Conservation (phyloP, 257 asterid genomes). For the Nicotiana noctiflora region DNA sequence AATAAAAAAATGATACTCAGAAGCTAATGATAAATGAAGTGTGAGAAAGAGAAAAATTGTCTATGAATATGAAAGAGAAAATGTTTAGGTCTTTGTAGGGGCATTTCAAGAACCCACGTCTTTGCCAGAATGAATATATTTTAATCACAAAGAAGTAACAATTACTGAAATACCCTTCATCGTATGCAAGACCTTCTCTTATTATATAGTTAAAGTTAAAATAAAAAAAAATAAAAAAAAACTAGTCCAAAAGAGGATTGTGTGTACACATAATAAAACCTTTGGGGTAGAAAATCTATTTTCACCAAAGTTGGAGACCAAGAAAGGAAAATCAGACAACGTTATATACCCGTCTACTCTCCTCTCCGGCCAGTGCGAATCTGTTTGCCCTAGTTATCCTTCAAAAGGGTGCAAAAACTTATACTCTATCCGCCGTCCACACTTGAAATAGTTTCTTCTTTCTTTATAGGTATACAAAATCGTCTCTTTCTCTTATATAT, state of each 20-base stretch:
- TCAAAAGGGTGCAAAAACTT: not conserved
- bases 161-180: too few species aligned
- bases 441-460: not conserved
- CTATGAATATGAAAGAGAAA: too few species aligned
- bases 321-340: not conserved
- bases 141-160: too few species aligned
- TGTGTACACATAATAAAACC: not conserved
- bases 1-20: too few species aligned
- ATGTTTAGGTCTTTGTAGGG: too few species aligned
- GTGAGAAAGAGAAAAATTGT: too few species aligned
- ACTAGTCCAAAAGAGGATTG: not conserved
- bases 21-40: too few species aligned
- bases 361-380: not conserved
- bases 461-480: not conserved
- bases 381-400: not conserved
- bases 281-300: not conserved
- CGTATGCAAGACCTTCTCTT: too few species aligned
- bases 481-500: not conserved
- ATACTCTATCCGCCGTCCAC: not conserved
- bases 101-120: too few species aligned
- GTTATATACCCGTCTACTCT: not conserved
- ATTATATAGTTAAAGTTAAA: too few species aligned
- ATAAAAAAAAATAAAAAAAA: too few species aligned
- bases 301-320: not conserved
- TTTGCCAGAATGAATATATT: too few species aligned